Evolutionary conservation across 1,284 basidiomycete species (phyloP).

Genomic region (Cutaneotrichosporon dermatis): DNA sequence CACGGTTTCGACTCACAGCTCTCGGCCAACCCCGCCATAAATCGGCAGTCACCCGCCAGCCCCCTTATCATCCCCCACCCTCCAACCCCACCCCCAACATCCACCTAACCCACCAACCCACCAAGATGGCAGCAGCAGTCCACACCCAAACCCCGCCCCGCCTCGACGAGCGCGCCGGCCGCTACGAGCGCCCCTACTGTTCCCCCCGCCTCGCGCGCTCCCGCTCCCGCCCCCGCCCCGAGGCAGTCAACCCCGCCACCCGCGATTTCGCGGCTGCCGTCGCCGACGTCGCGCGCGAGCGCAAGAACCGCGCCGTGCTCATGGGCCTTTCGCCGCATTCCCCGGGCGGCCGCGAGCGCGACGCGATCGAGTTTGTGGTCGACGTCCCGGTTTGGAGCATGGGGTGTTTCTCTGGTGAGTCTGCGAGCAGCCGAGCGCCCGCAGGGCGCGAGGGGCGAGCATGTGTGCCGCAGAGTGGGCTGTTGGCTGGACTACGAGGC

Average conservation of each 20-base stretch:
- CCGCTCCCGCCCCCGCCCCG: constrained; percentile 15
- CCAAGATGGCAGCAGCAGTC: not conserved
- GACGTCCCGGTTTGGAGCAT: constrained; percentile 48
- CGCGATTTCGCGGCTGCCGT: constrained; percentile 9
- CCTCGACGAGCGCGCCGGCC: not conserved
- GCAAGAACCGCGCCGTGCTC: constrained; percentile 12
- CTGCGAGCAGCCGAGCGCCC: not conserved
- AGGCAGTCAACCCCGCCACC: constrained; percentile 9
- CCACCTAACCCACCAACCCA: too few species aligned
- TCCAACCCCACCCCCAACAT: not conserved
- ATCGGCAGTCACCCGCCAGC: too few species aligned
- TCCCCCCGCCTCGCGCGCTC: constrained; percentile 17
- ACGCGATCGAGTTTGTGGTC: constrained; percentile 43
- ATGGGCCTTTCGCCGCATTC: constrained; percentile 9
- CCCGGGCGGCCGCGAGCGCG: constrained; percentile 20
- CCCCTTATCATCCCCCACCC: not conserved
- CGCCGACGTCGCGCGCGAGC: constrained; percentile 4
- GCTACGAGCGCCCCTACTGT: constrained; percentile 9
- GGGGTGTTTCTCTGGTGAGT: constrained; percentile 46
- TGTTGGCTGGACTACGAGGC: too few species aligned
- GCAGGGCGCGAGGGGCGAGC: too few species aligned
- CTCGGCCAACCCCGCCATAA: too few species aligned
- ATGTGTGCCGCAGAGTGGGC: too few species aligned
- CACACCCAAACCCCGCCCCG: not conserved
- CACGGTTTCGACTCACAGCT: too few species aligned